Conservation (phyloP, 176 grass and related monocot genomes). For the Triticum timopheevii region DNA sequence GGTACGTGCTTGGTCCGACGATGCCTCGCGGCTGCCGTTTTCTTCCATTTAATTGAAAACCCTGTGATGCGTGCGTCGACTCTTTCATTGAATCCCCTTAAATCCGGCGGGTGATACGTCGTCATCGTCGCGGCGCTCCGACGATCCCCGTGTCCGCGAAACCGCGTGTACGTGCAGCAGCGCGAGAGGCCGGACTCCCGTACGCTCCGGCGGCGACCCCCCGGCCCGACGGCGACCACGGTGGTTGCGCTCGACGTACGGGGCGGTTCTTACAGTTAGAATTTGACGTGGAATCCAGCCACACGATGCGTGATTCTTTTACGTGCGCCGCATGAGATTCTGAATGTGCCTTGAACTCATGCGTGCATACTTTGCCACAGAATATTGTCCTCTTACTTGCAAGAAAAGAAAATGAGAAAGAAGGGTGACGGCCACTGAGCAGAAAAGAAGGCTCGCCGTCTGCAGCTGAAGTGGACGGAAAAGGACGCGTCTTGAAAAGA, state of each 20-base stretch:
- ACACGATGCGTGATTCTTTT: background rate
- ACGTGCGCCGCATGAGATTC: background rate
- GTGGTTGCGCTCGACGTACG: background rate
- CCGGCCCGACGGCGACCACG: background rate
- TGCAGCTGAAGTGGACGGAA: background rate
- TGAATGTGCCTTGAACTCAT: background rate
- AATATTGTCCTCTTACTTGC: background rate
- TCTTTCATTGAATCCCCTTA: background rate
- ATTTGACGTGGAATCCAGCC: background rate
- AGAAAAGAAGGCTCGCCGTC: background rate
- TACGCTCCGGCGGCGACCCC: background rate
- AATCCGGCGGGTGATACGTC: background rate
- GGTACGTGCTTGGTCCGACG: background rate
- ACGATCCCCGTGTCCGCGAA: background rate
- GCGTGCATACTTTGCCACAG: background rate
- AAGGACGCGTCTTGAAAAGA: background rate
- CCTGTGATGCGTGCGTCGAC: background rate
- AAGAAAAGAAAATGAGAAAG: background rate
- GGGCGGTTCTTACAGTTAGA: background rate
- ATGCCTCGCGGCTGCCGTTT: background rate
- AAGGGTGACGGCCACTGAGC: background rate
- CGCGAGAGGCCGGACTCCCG: background rate
- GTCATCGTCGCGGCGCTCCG: background rate
- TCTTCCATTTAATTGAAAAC: background rate
- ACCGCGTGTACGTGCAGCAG: background rate